Percentiles rank a stretch among this genome's conserved stretches.
Evolutionary conservation across 1,284 basidiomycete species (phyloP).

Genomic region (Malassezia equina): DNA sequence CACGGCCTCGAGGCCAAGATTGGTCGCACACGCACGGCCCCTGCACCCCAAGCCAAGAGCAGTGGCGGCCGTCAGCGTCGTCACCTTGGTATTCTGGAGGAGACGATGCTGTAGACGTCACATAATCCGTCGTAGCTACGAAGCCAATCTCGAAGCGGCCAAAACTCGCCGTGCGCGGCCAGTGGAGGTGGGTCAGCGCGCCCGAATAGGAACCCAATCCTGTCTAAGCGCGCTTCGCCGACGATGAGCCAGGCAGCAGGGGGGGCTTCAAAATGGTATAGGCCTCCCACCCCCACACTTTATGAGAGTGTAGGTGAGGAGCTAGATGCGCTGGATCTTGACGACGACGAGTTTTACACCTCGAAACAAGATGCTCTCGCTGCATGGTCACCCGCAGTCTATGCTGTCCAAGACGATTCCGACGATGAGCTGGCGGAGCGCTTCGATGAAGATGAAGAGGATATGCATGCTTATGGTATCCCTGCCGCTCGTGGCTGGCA

Average conservation of each 20-base stretch:
- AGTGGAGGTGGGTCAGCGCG: not conserved
- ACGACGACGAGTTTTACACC: not conserved
- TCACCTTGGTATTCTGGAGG: constrained; percentile 11
- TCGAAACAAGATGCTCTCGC: not conserved
- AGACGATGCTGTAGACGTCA: constrained; percentile 15
- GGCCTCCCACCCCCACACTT: constrained; percentile 11
- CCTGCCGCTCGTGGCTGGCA: constrained; percentile 40
- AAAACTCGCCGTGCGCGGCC: not conserved
- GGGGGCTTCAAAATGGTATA: constrained; percentile 11
- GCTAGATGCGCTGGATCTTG: constrained; percentile 10
- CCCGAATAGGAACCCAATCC: not conserved
- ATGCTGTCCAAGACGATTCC: constrained; percentile 11
- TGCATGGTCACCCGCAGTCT: constrained; percentile 6
- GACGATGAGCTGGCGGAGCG: constrained; percentile 25
- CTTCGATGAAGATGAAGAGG: constrained; percentile 40
- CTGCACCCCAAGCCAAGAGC: not conserved
- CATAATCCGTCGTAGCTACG: not conserved
- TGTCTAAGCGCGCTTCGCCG: not conserved
- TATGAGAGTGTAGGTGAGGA: constrained; percentile 10
- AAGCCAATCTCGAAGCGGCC: not conserved
- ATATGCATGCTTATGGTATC: constrained; percentile 46
- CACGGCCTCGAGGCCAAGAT: constrained; percentile 9
- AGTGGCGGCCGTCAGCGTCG: constrained; percentile 9
- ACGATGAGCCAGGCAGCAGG: not conserved
- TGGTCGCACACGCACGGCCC: constrained; percentile 3